These are phyloP conservation scores for Monosporozyma yasuniensis DNA, from an alignment of 805 yeast species.

Conservation along the genomic window DNA sequence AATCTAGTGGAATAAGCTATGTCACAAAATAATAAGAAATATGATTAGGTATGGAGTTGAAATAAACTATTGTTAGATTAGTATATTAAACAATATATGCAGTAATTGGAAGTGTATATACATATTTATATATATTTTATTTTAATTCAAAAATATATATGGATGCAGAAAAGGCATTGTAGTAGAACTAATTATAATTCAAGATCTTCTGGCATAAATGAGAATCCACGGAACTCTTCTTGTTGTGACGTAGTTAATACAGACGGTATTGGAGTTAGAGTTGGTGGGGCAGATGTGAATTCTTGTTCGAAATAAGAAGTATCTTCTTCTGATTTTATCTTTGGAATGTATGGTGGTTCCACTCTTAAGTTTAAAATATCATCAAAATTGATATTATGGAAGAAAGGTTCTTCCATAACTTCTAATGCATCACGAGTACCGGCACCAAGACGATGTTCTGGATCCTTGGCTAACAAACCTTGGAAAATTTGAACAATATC, in stretches of 20 bases:
- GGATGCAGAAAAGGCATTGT: not conserved
- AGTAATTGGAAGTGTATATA: not conserved
- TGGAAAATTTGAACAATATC: constrained; percentile 92
- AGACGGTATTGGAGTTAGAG: constrained; percentile 89
- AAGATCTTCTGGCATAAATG: constrained; percentile 64
- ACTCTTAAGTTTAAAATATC: constrained; percentile 65
- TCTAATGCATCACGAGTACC: constrained; percentile 86
- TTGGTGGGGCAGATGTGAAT: constrained; percentile 89
- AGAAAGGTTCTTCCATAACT: constrained; percentile 92
- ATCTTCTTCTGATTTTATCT: constrained; percentile 78
- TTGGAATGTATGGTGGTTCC: constrained; percentile 86
- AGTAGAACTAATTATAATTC: constrained; percentile 20
- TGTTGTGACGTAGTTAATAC: constrained; percentile 79
- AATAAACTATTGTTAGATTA: not conserved
- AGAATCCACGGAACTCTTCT: constrained; percentile 95
- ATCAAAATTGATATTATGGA: constrained; percentile 81
- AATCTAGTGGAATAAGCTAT: not conserved
- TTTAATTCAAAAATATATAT: not conserved
- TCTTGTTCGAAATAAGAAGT: constrained; percentile 90
- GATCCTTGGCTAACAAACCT: constrained; percentile 84
- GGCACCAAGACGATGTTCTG: constrained; percentile 72
- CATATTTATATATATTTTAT: not conserved
- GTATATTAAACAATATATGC: not conserved
- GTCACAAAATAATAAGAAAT: not conserved
- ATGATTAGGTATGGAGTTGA: not conserved